A percentile compares a stretch with the other conserved stretches of the same genome.
phyloP scores from a whole-genome alignment of 176 grass and related monocot genomes.

The Canna indica region DNA sequence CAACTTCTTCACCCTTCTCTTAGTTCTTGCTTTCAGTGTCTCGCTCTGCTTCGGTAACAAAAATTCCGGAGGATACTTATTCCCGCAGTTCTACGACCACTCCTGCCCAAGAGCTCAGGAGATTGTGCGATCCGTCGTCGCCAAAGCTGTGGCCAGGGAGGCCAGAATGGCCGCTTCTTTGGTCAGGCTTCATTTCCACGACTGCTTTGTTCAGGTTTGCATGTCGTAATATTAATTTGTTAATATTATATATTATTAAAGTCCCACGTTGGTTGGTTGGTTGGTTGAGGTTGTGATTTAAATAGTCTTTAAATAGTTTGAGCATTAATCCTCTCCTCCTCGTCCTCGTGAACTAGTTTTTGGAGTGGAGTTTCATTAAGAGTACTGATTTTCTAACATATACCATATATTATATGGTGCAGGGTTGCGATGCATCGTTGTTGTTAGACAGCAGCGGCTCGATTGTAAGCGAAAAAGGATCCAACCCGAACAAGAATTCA shows the following conservation, averaged over 20 bases:
- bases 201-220: conserved; percentile 13
- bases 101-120: conserved; percentile 9
- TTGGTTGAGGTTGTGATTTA: background rate
- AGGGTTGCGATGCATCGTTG: conserved; percentile 11
- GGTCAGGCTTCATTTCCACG: conserved; percentile 14
- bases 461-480: conserved; percentile 1
- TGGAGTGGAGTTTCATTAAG: no score
- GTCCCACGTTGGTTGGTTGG: no score
- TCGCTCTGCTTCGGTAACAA: no score
- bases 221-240: no score
- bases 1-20: background rate
- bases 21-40: background rate
- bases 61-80: background rate
- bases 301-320: background rate
- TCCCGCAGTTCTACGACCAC: background rate
- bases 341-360: background rate
- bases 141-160: conserved; percentile 6
- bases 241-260: background rate
- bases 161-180: conserved; percentile 9
- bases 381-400: background rate
- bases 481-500: conserved; percentile 8
- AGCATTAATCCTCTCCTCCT: no score
- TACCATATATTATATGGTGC: background rate
- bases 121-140: background rate
- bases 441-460: background rate